Percentiles rank a stretch among this genome's conserved stretches.
phyloP scores from a whole-genome alignment of 805 yeast species.

The Metschnikowia chrysomelidarum region DNA sequence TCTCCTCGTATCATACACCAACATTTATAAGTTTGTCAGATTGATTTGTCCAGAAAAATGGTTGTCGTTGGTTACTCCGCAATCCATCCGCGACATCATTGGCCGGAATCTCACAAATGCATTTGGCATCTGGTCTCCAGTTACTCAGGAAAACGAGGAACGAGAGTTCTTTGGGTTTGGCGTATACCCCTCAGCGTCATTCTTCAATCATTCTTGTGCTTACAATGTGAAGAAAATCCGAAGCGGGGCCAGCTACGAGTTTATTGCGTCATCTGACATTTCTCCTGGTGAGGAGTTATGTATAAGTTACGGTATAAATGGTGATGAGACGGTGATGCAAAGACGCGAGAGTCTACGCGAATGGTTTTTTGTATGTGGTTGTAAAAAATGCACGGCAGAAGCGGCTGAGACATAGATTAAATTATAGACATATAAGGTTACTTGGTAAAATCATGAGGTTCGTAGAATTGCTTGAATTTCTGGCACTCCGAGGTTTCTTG shows the following conservation, averaged over 20 bases:
- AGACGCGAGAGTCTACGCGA: constrained; percentile 44
- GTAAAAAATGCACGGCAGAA: constrained; percentile 40
- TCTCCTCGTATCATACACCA: constrained; percentile 45
- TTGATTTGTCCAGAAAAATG: constrained; percentile 35
- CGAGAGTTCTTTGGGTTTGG: constrained; percentile 58
- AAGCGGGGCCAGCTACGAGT: constrained; percentile 34
- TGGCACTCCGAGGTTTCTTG: constrained; percentile 66
- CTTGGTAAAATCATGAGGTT: constrained; percentile 52
- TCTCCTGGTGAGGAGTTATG: constrained; percentile 48
- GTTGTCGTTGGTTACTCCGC: constrained; percentile 36
- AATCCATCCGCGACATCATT: constrained; percentile 43
- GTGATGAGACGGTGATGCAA: constrained; percentile 36
- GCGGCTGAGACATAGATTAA: not conserved
- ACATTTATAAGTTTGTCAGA: constrained; percentile 47
- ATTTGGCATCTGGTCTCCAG: constrained; percentile 63
- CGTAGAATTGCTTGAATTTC: constrained; percentile 55
- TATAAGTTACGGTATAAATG: constrained; percentile 58
- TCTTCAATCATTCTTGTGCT: constrained; percentile 63
- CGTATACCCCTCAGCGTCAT: constrained; percentile 62
- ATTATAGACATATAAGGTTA: not conserved
- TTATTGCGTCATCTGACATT: constrained; percentile 42
- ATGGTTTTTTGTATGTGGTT: constrained; percentile 62
- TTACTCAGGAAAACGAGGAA: constrained; percentile 39
- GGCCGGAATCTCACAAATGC: constrained; percentile 67
- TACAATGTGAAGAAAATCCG: constrained; percentile 51